Percentiles rank a stretch among this genome's conserved stretches.
These are phyloP conservation scores for Ceratobasidium sp. DNA, from an alignment of 1,284 basidiomycete species.

Conservation along the genomic window DNA sequence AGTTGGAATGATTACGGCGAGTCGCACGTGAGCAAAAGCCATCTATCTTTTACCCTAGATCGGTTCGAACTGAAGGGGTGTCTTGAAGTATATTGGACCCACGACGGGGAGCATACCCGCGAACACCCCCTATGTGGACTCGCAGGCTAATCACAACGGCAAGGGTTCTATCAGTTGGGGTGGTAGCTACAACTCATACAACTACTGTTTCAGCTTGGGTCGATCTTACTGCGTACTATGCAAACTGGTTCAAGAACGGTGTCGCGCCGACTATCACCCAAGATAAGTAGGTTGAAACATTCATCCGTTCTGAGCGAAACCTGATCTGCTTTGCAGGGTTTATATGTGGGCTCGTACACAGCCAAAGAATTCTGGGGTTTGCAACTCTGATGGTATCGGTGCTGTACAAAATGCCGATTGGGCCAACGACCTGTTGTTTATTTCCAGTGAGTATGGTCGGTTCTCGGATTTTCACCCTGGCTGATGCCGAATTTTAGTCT, in stretches of 20 bases:
- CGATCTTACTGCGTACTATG: slow-evolving; percentile 42
- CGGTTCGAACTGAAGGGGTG: neutral
- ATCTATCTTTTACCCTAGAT: no score
- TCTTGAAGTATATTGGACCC: slow-evolving; percentile 39
- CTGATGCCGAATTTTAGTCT: neutral
- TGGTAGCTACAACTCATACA: neutral
- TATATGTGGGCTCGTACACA: slow-evolving; percentile 61
- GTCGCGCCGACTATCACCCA: slow-evolving; percentile 51
- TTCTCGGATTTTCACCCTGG: neutral
- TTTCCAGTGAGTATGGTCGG: slow-evolving; percentile 14
- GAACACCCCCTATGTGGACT: neutral
- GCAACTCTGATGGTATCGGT: slow-evolving; percentile 11
- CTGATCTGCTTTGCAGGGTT: slow-evolving; percentile 49
- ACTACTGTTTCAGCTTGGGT: slow-evolving; percentile 9
- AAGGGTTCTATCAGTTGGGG: no score
- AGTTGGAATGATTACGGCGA: slow-evolving; percentile 53
- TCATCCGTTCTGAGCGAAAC: neutral
- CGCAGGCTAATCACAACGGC: neutral
- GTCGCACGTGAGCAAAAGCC: slow-evolving; percentile 7
- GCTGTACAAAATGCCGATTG: slow-evolving; percentile 25
- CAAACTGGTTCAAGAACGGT: slow-evolving; percentile 44
- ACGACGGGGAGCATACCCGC: slow-evolving; percentile 26
- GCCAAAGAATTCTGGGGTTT: slow-evolving; percentile 54
- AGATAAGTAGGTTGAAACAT: slow-evolving; percentile 51
- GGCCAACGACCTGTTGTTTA: slow-evolving; percentile 20